Conservation (phyloP, 129 eudicot genomes). For the Ambrosia trifida region DNA sequence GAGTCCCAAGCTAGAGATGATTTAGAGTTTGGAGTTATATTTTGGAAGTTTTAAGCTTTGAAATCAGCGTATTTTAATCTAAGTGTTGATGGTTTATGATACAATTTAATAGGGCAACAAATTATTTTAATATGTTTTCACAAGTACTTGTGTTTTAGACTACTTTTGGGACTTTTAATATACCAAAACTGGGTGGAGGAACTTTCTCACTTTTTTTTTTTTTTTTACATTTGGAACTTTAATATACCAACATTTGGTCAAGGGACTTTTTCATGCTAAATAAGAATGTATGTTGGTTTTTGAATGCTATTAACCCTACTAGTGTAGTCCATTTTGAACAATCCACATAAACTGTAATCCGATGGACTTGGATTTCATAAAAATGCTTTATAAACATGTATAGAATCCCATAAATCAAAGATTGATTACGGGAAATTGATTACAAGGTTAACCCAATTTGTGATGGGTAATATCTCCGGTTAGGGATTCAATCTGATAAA, state of each 20-base stretch:
- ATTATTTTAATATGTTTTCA: background rate
- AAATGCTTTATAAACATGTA: background rate
- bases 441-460: no score
- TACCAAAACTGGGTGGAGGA: no score
- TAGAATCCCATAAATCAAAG: no score
- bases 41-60: conserved; percentile 9
- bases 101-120: background rate
- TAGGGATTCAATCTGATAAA: no score
- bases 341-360: background rate
- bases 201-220: no score
- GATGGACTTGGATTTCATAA: background rate
- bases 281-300: no score
- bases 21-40: conserved; percentile 7
- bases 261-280: background rate
- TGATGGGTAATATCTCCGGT: no score
- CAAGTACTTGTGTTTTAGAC: background rate
- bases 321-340: background rate
- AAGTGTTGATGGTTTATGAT: background rate
- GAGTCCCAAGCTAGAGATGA: conserved; percentile 4
- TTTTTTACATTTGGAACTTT: background rate
- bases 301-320: no score
- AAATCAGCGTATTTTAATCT: background rate
- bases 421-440: no score
- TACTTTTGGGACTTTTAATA: background rate
- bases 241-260: background rate